Evolutionary conservation across 148 eudicot genomes (phyloP).

Genomic region (Arctostaphylos glauca): DNA sequence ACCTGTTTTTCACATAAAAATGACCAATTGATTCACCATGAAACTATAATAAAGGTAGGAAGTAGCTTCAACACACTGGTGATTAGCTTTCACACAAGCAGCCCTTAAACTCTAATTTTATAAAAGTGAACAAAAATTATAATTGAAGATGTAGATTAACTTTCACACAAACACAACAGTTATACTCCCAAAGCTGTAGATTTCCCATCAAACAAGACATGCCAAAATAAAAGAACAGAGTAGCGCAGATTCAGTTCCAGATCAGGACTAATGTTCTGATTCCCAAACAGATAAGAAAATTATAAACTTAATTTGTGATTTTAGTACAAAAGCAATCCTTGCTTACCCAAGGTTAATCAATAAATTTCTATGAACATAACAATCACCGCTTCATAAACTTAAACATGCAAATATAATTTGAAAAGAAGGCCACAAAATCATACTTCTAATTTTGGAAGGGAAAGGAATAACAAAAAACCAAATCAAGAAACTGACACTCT

Average conservation of each 20-base stretch:
- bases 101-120: neutral
- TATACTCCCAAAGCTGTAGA: too few relatives aligned
- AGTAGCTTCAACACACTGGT: neutral
- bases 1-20: slow-evolving; percentile 34
- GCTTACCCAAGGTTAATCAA: neutral
- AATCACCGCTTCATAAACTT: neutral
- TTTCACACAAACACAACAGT: too few relatives aligned
- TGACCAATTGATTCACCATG: neutral
- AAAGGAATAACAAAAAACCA: neutral
- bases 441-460: neutral
- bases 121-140: neutral
- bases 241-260: neutral
- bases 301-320: neutral
- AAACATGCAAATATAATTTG: too few relatives aligned
- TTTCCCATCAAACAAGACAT: neutral
- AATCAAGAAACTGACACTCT: neutral
- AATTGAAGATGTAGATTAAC: too few relatives aligned
- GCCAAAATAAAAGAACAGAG: neutral
- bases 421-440: neutral
- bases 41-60: neutral
- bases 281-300: neutral
- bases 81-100: neutral
- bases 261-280: neutral
- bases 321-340: neutral
- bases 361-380: neutral